These are phyloP conservation scores for Nematocida ironsii DNA, from an alignment of 371 early-diverging fungal species.

Conservation along the genomic window DNA sequence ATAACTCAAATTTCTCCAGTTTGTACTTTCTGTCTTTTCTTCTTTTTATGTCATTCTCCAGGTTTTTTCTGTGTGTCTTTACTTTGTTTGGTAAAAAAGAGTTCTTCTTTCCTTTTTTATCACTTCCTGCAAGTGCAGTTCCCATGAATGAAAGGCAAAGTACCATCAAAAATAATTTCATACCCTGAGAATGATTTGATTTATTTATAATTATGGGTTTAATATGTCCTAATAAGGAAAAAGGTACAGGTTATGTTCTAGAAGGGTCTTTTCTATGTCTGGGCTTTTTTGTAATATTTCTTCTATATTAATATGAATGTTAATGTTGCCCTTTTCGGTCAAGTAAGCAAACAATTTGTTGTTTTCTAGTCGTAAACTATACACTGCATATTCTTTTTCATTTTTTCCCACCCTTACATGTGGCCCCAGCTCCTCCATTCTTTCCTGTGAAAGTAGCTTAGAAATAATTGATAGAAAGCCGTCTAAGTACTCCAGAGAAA, in stretches of 20 bases:
- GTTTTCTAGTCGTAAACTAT: neutral
- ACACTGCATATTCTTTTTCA: neutral
- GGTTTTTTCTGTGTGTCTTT: too few species aligned
- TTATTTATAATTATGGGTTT: neutral
- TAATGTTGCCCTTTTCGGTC: conserved; percentile 2
- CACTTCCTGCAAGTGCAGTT: neutral
- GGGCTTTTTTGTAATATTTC: conserved; percentile 21
- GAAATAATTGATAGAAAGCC: conserved; percentile 6
- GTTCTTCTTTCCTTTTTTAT: too few species aligned
- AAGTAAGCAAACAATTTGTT: conserved; percentile 7
- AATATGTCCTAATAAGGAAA: neutral
- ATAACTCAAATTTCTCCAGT: too few species aligned
- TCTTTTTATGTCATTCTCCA: too few species aligned
- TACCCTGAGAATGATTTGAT: neutral
- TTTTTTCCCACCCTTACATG: neutral
- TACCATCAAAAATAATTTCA: neutral
- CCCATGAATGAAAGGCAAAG: neutral
- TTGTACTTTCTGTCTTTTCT: too few species aligned
- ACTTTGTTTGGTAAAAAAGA: too few species aligned
- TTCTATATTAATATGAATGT: neutral
- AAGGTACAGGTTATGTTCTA: neutral
- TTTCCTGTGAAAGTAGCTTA: conserved; percentile 21
- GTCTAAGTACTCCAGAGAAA: neutral
- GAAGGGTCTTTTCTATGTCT: conserved; percentile 26
- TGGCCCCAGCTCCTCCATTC: conserved; percentile 2